A percentile compares a stretch with the other conserved stretches of the same genome.
Conservation (phyloP, 2,329 filamentous ascomycete genomes). For the Sordariomycetes sp. region DNA sequence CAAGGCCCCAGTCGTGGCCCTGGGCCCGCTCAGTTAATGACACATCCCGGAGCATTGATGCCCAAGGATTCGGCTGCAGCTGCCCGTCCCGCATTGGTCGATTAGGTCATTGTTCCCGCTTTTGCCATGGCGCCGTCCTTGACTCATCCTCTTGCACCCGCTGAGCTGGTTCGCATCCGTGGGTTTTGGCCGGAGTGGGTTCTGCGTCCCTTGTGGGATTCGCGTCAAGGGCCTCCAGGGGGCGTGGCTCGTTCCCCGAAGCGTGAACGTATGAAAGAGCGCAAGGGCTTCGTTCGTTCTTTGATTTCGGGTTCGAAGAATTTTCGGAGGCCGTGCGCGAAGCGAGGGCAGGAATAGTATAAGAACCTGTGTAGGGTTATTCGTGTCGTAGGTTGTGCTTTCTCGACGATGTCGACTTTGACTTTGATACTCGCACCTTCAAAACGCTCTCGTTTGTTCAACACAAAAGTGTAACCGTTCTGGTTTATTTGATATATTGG, state of each 20-base stretch:
- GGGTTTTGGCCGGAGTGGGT: background rate
- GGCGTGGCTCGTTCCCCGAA: background rate
- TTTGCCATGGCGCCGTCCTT: background rate
- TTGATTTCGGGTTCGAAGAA: background rate
- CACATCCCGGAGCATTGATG: conserved; percentile 10
- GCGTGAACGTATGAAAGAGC: background rate
- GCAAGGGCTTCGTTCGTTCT: background rate
- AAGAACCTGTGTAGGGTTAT: too few relatives aligned
- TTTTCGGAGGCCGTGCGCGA: background rate
- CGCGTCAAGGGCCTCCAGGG: background rate
- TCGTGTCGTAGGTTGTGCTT: background rate
- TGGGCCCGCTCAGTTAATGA: background rate
- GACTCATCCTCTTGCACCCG: background rate
- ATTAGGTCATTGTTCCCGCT: background rate
- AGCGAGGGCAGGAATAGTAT: background rate
- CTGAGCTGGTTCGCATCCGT: background rate
- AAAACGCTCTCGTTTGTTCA: background rate
- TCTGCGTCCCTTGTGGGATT: background rate
- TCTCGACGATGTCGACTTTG: background rate
- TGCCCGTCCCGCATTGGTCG: conserved; percentile 5
- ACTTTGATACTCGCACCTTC: background rate
- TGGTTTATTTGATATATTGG: background rate
- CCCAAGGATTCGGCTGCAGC: conserved; percentile 8
- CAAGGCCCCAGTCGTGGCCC: background rate
- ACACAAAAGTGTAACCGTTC: background rate